Evolutionary conservation across 768 basidiomycete species (phyloP).

Genomic region (Mrakia blollopis): DNA sequence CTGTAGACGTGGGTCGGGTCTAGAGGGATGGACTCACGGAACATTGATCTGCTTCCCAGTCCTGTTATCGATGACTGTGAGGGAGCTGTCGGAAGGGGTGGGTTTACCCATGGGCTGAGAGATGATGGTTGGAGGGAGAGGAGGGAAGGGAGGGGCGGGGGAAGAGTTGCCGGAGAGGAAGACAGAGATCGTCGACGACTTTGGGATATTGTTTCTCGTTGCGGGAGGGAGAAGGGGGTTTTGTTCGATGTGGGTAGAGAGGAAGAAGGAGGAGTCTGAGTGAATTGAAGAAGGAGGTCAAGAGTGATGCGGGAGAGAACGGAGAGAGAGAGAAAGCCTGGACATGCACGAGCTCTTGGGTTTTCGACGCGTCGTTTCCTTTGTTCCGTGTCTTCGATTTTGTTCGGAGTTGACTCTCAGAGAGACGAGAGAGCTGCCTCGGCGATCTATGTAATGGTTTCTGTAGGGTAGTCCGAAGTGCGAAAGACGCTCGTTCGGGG

Average conservation of each 20-base stretch:
- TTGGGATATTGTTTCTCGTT: background rate
- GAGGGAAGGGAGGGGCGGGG: background rate
- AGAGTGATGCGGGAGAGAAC: background rate
- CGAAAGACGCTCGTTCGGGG: no score
- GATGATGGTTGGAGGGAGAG: background rate
- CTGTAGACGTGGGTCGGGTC: background rate
- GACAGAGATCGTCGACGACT: no score
- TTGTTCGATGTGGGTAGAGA: background rate
- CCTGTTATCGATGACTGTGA: conserved; percentile 71
- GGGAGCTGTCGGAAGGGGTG: background rate
- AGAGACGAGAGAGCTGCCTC: no score
- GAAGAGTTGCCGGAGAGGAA: background rate
- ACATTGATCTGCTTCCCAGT: conserved; percentile 72
- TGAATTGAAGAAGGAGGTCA: background rate
- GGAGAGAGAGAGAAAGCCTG: background rate
- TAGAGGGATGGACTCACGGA: conserved; percentile 54
- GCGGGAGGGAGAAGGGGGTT: background rate
- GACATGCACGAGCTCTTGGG: no score
- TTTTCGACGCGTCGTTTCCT: no score
- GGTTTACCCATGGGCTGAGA: conserved; percentile 12
- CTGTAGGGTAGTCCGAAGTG: no score
- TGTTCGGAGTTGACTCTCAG: no score
- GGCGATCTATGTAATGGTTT: no score
- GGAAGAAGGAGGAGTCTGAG: background rate
- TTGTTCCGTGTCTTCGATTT: no score